phyloP scores from a whole-genome alignment of 345 rosid genomes.

The Gossypioides kirkii region DNA sequence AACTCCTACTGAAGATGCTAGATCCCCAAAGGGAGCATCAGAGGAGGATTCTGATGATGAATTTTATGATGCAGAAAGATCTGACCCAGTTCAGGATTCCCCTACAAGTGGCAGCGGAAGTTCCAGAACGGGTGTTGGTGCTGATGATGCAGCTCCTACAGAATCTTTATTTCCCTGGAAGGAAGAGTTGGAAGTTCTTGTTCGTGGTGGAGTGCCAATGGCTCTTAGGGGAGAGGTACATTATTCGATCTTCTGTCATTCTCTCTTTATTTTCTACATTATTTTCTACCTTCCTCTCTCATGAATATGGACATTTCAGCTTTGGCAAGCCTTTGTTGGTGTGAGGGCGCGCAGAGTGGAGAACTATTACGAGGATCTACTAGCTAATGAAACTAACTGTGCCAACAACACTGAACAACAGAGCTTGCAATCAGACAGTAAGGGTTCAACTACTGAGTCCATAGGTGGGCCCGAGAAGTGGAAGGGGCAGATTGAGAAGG shows the following conservation, averaged over 20 bases:
- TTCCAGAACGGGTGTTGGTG: constrained; percentile 28
- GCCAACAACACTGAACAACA: constrained; percentile 37
- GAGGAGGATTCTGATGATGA: constrained; percentile 98
- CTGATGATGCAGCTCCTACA: constrained; percentile 24
- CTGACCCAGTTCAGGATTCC: constrained; percentile 66
- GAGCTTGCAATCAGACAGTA: constrained; percentile 31
- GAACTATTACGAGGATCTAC: constrained; percentile 74
- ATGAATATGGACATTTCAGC: constrained; percentile 42
- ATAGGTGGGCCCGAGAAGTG: constrained; percentile 71
- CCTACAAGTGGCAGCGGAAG: constrained; percentile 49
- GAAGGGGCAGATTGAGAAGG: constrained; percentile 99
- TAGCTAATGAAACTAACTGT: constrained; percentile 49
- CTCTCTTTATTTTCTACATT: constrained; percentile 4
- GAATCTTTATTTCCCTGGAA: constrained; percentile 70
- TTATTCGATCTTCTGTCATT: constrained; percentile 12
- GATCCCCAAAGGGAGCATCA: constrained; percentile 54
- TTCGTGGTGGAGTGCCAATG: constrained; percentile 99
- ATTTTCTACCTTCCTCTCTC: background rate
- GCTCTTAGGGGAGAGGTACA: constrained; percentile 96
- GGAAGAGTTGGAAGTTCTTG: constrained; percentile 95
- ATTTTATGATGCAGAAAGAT: constrained; percentile 92
- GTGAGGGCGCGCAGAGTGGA: constrained; percentile 78
- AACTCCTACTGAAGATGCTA: constrained; percentile 49
- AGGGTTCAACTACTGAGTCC: constrained; percentile 42
- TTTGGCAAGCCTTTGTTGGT: constrained; percentile 99